These are phyloP conservation scores for Biscogniauxia mediterranea DNA, from an alignment of 2,329 filamentous ascomycete species.

Conservation along the genomic window DNA sequence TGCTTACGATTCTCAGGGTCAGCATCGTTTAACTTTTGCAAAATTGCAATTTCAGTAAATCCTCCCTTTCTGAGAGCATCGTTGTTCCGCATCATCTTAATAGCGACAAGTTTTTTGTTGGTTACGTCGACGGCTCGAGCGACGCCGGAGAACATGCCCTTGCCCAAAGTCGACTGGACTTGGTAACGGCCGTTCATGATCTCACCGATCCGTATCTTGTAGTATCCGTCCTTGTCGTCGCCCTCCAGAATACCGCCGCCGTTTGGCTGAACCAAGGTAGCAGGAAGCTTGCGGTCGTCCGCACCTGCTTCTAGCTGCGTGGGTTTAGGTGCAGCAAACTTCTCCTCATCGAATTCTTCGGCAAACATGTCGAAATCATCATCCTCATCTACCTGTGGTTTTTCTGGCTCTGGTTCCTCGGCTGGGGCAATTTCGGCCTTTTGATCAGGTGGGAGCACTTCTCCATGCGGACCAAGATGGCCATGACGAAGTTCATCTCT, in stretches of 20 bases:
- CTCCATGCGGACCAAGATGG: constrained; percentile 54
- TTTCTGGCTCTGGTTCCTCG: constrained; percentile 35
- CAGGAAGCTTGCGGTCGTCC: constrained; percentile 47
- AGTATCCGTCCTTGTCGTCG: constrained; percentile 93
- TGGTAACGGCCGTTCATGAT: constrained; percentile 86
- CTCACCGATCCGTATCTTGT: constrained; percentile 91
- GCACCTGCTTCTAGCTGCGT: constrained; percentile 37
- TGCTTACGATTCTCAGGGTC: constrained; percentile 91
- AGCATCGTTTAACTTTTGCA: constrained; percentile 80
- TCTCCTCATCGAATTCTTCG: constrained; percentile 69
- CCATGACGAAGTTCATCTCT: constrained; percentile 56
- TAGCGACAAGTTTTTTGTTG: constrained; percentile 76
- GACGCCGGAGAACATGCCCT: constrained; percentile 97
- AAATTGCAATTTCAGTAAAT: constrained; percentile 89
- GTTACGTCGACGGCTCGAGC: constrained; percentile 79
- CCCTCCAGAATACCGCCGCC: constrained; percentile 82
- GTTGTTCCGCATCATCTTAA: constrained; percentile 98
- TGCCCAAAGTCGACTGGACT: constrained; percentile 81
- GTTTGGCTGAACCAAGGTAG: constrained; percentile 48
- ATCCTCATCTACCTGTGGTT: constrained; percentile 53
- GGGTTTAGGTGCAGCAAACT: constrained; percentile 55
- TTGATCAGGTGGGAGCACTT: constrained; percentile 46
- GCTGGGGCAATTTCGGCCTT: constrained; percentile 31
- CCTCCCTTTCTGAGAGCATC: constrained; percentile 89
- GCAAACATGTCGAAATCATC: constrained; percentile 90